Evolutionary conservation across 2,329 filamentous ascomycete genomes (phyloP).

Genomic region (Sordariomycetes sp.): DNA sequence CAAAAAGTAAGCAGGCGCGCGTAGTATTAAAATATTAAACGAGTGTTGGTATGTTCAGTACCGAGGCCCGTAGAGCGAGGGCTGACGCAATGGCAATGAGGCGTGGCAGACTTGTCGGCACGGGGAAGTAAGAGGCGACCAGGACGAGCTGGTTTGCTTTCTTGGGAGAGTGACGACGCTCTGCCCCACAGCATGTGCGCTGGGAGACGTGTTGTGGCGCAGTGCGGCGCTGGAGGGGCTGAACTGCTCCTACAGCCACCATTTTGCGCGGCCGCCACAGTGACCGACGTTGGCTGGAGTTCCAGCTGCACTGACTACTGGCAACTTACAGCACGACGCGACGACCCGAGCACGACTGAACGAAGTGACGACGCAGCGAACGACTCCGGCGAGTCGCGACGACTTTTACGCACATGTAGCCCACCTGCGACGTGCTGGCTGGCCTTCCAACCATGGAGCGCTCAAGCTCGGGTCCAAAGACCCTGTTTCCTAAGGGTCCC

Average conservation of each 20-base stretch:
- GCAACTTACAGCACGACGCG: not conserved
- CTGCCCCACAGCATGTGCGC: slow-evolving; percentile 3
- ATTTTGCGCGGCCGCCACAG: slow-evolving; percentile 1
- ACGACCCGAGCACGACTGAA: not conserved
- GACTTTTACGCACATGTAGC: slow-evolving; percentile 15
- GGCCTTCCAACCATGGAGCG: slow-evolving; percentile 27
- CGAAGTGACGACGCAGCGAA: not conserved
- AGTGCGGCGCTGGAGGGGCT: slow-evolving; percentile 1
- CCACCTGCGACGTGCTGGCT: slow-evolving; percentile 9
- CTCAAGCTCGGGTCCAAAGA: slow-evolving; percentile 42
- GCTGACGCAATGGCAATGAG: too few species aligned
- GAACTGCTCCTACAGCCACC: not conserved
- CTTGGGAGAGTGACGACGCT: slow-evolving; percentile 5
- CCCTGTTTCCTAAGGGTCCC: slow-evolving; percentile 69
- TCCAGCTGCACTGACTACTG: not conserved
- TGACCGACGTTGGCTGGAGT: not conserved
- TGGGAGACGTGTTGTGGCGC: slow-evolving; percentile 3
- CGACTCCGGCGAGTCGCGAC: not conserved
- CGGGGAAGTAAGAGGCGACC: too few species aligned
- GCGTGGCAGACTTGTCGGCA: too few species aligned
- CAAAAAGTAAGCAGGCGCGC: not conserved
- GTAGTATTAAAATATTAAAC: too few species aligned
- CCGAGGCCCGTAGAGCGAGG: too few species aligned
- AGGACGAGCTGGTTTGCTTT: not conserved
- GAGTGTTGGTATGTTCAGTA: too few species aligned